These are phyloP conservation scores for Arxiozyma telluris DNA, from an alignment of 1,139 yeast genomes.

Conservation along the genomic window DNA sequence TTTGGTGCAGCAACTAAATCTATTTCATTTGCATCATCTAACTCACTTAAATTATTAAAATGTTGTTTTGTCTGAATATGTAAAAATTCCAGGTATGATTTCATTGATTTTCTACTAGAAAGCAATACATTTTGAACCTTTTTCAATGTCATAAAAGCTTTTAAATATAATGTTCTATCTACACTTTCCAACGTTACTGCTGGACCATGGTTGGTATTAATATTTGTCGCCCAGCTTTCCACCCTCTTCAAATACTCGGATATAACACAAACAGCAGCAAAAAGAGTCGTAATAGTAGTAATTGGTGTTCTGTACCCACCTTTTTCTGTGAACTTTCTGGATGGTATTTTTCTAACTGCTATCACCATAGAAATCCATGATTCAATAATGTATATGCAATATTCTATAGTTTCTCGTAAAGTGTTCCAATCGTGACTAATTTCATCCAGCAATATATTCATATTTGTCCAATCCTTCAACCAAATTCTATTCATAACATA, in stretches of 20 bases:
- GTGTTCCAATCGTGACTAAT: slow-evolving; percentile 36
- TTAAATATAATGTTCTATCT: slow-evolving; percentile 34
- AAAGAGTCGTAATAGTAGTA: slow-evolving; percentile 60
- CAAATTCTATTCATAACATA: slow-evolving; percentile 52
- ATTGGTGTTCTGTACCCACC: slow-evolving; percentile 60
- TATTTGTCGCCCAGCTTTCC: slow-evolving; percentile 40
- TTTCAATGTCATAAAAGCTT: slow-evolving; percentile 37
- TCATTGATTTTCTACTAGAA: slow-evolving; percentile 37
- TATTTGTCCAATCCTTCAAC: slow-evolving; percentile 56
- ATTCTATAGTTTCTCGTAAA: slow-evolving; percentile 49
- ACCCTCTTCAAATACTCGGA: slow-evolving; percentile 52
- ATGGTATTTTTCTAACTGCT: slow-evolving; percentile 51
- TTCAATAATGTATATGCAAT: slow-evolving; percentile 50
- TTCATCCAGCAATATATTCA: slow-evolving; percentile 44
- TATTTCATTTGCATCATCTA: slow-evolving; percentile 33
- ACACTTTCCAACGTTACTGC: slow-evolving; percentile 13
- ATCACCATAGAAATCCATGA: slow-evolving; percentile 65
- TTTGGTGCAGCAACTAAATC: slow-evolving; percentile 37
- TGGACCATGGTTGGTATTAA: slow-evolving; percentile 18
- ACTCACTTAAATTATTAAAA: slow-evolving; percentile 24
- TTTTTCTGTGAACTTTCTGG: slow-evolving; percentile 30
- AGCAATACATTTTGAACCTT: slow-evolving; percentile 49
- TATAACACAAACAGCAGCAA: slow-evolving; percentile 49
- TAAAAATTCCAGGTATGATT: slow-evolving; percentile 48
- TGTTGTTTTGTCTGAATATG: slow-evolving; percentile 44